Evolutionary conservation across 2,329 filamentous ascomycete genomes (phyloP).

Genomic region (Thielaviopsis punctulata): DNA sequence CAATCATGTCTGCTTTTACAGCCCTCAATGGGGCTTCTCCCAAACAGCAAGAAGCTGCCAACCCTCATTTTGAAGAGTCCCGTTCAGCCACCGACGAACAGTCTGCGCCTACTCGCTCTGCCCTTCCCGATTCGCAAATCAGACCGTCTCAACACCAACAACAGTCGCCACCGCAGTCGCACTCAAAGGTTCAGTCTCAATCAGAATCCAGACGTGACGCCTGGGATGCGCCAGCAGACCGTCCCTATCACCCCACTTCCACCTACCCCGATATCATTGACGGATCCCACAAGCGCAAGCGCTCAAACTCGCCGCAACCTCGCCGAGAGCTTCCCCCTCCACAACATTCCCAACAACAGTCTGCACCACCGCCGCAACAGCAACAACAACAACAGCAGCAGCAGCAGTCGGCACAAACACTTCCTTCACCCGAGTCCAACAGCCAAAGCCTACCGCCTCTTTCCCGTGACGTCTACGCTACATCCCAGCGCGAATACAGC

Average conservation of each 20-base stretch:
- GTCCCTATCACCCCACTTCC: constrained; percentile 4
- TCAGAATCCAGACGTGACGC: constrained; percentile 5
- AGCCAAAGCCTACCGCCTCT: constrained; percentile 2
- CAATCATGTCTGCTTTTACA: constrained; percentile 32
- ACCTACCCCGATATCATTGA: constrained; percentile 20
- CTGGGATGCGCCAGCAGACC: constrained; percentile 9
- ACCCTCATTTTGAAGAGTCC: constrained; percentile 8
- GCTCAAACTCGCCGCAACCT: constrained; percentile 44
- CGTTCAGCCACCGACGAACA: constrained; percentile 5
- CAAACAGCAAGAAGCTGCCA: constrained; percentile 23
- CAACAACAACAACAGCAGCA: constrained; percentile 21
- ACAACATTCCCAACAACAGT: constrained; percentile 21
- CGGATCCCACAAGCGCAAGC: constrained; percentile 46
- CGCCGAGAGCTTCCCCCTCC: constrained; percentile 21
- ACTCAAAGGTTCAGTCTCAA: neutral
- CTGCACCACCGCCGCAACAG: too few relatives aligned
- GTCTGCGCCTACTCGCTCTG: constrained; percentile 12
- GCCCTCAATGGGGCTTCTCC: constrained; percentile 35
- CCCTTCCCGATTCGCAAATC: constrained; percentile 10
- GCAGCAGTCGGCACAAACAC: constrained; percentile 16
- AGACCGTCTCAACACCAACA: constrained; percentile 1
- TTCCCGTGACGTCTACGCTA: constrained; percentile 23
- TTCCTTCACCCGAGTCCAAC: constrained; percentile 2
- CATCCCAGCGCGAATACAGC: constrained; percentile 26
- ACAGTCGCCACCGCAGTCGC: constrained; percentile 1